phyloP scores from a whole-genome alignment of 768 basidiomycete genomes.

The Boletus vermiculosoides region DNA sequence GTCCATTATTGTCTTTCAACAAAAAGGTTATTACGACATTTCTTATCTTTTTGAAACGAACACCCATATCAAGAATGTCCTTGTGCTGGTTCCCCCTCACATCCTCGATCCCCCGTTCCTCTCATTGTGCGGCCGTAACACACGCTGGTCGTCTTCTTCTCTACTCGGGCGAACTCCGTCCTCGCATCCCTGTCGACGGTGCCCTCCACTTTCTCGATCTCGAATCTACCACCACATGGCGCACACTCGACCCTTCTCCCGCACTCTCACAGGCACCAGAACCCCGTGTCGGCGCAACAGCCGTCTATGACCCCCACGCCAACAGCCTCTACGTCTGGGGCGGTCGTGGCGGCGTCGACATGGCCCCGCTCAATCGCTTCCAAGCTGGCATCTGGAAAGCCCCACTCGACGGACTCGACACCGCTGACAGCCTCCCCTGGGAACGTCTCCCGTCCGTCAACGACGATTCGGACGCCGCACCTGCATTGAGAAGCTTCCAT shows the following conservation, averaged over 20 bases:
- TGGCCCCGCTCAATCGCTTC: conserved; percentile 34
- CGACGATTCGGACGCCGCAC: conserved; percentile 30
- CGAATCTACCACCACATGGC: conserved; percentile 14
- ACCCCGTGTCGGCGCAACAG: conserved; percentile 25
- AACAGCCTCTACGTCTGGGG: conserved; percentile 42
- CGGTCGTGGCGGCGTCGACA: conserved; percentile 42
- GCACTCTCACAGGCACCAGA: conserved; percentile 10
- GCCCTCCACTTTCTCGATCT: conserved; percentile 29
- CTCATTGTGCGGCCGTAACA: conserved; percentile 39
- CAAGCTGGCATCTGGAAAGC: conserved; percentile 34
- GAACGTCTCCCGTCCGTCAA: conserved; percentile 26
- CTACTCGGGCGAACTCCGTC: conserved; percentile 45
- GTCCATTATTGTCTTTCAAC: neutral
- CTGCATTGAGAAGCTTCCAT: conserved; percentile 39
- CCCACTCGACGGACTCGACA: conserved; percentile 7
- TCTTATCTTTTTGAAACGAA: no score
- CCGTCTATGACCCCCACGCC: conserved; percentile 18
- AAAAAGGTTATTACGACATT: no score
- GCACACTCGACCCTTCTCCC: conserved; percentile 21
- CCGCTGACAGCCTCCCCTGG: conserved; percentile 25
- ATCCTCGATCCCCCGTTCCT: conserved; percentile 36
- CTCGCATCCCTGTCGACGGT: conserved; percentile 42
- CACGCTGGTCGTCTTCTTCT: conserved; percentile 30
- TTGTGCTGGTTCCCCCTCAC: conserved; percentile 29
- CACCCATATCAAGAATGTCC: neutral